Base-by-base conservation (phyloP, 208 protist genomes). In the Plasmodiophora brassicae region DNA sequence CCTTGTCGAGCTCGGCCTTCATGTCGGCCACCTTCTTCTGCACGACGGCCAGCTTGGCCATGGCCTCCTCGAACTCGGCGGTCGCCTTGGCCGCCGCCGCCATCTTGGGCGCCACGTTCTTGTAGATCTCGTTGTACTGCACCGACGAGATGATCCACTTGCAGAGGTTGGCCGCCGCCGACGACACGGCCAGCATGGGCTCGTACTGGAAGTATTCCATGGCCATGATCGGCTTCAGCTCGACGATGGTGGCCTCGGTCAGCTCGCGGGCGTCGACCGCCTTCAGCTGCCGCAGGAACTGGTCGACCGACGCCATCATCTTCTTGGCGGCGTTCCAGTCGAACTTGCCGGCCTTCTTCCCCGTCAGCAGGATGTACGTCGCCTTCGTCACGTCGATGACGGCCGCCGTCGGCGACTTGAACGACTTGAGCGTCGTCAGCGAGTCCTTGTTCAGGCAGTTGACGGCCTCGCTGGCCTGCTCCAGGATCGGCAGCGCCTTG, bases 371-470 rank as follows among this genome's bases (percentile, higher is more conserved):
- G 57, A 97, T 94, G 57, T 96, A 93, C 38, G 98, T 96, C 72
- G 97, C 97, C 83, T 96, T 96, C 36, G 96, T 96, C 10, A 99
- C 96, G 93, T 97, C 96, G 84, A 95, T 94, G 46, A 98, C 96
- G 89, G 96, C 95, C 0, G 94, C 93, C 54, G 97, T 96, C 46
- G 98, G 98, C 89, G 96, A 97, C 54, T 94, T 94, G 36, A 99
- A 94, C 84, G 97, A 97, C 92, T 98, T 98, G 46, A 99, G 93
- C 93, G 98, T 97, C 14, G 95, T 94, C 45, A 99, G 95, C 71
- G 96, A 96, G 5, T 95, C 95, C 90, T 98, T 98, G 91, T 98
- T 96, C n/a, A 99, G 93, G 25, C 95, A 97, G 91, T 99, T 94
- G 43, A 99, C 94, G 0, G 97, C 97, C 0, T 94, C 95, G 28